phyloP scores from a whole-genome alignment of 257 asterid genomes.

The Pogostemon cablin region DNA sequence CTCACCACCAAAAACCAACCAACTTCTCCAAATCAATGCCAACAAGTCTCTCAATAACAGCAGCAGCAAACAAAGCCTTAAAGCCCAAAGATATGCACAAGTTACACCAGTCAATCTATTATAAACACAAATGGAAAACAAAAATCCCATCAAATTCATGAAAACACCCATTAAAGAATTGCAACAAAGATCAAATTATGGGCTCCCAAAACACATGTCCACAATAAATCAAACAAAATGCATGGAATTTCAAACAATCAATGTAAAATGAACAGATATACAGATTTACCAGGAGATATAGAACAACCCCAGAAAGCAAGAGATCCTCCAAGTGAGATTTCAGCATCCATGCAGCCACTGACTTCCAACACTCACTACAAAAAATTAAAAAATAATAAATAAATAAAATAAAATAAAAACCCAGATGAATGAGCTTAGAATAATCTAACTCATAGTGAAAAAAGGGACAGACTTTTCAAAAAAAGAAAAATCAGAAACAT shows the following conservation, averaged over 20 bases:
- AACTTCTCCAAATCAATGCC: conserved; percentile 31
- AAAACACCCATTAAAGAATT: conserved; percentile 19
- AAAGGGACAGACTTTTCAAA: conserved; percentile 25
- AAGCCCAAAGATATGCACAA: conserved; percentile 36
- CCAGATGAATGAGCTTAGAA: conserved; percentile 42
- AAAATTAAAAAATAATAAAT: background rate
- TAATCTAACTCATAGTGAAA: conserved; percentile 26
- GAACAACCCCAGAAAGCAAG: conserved; percentile 34
- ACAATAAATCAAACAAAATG: conserved; percentile 45
- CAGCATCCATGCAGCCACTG: conserved; percentile 49
- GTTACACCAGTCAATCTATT: conserved; percentile 37
- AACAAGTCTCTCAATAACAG: conserved; percentile 24
- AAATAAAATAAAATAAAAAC: conserved; percentile 23
- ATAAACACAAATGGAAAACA: background rate
- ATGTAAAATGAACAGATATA: conserved; percentile 22
- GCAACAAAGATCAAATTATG: conserved; percentile 33
- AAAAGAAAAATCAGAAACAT: conserved; percentile 42
- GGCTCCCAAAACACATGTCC: conserved; percentile 24
- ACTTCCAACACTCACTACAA: conserved; percentile 35
- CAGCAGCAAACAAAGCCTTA: conserved; percentile 33
- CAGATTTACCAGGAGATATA: conserved; percentile 39
- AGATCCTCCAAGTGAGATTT: conserved; percentile 35
- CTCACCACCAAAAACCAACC: conserved; percentile 32
- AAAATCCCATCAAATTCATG: conserved; percentile 36
- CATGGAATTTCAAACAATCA: conserved; percentile 26